These are phyloP conservation scores for Agaricus sinodeliciosus DNA, from an alignment of 768 basidiomycete genomes.

Conservation along the genomic window DNA sequence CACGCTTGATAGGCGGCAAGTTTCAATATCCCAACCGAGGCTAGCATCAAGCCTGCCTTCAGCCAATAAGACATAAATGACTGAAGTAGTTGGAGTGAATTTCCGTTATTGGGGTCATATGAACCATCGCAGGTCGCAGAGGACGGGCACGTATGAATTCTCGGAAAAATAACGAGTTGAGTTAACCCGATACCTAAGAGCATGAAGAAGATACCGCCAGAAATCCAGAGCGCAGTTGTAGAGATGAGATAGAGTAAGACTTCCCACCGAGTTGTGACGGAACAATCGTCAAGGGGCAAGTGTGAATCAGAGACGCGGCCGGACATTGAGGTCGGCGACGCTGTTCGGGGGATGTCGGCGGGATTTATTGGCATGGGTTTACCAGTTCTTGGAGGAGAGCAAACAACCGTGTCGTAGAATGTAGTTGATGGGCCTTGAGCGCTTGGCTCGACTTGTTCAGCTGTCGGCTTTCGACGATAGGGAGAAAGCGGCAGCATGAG, in stretches of 20 bases:
- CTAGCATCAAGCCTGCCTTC: constrained; percentile 10
- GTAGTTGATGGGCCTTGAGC: too few species aligned
- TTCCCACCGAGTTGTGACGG: background rate
- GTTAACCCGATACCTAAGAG: constrained; percentile 11
- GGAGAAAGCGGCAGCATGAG: background rate
- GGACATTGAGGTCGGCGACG: background rate
- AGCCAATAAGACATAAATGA: constrained; percentile 15
- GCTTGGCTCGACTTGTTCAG: background rate
- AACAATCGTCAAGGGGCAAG: too few species aligned
- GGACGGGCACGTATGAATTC: constrained; percentile 11
- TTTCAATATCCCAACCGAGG: constrained; percentile 10
- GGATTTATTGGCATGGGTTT: background rate
- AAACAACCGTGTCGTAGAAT: too few species aligned
- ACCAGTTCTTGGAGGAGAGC: background rate
- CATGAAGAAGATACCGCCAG: constrained; percentile 10
- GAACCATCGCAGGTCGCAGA: constrained; percentile 8
- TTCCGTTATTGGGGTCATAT: constrained; percentile 11
- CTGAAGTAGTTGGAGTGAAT: constrained; percentile 12
- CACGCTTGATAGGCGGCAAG: constrained; percentile 15
- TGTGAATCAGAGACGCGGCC: background rate
- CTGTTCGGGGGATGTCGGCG: background rate
- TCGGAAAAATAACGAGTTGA: constrained; percentile 7
- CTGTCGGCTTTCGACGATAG: background rate
- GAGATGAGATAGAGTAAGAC: background rate
- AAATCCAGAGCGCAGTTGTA: constrained; percentile 6